Conservation (phyloP, 768 basidiomycete genomes). For the Polyporus arcularius region DNA sequence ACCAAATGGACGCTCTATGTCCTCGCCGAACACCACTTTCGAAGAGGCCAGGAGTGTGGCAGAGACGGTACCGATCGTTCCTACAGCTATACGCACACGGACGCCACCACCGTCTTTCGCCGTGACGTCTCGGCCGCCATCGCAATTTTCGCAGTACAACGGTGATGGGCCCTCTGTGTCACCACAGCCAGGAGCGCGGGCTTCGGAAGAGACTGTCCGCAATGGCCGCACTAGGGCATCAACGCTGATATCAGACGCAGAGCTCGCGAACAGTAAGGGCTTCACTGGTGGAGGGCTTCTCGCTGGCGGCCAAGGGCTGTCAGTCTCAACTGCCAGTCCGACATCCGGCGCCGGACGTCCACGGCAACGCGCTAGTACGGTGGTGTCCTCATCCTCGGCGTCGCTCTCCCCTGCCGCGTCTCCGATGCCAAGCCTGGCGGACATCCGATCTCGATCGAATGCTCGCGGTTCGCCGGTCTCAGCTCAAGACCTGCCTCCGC, state of each 20-base stretch:
- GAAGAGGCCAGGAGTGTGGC: conserved; percentile 20
- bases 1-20: conserved; percentile 24
- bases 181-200: neutral
- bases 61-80: conserved; percentile 32
- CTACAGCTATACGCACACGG: conserved; percentile 34
- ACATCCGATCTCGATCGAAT: neutral
- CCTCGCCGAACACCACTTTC: conserved; percentile 31
- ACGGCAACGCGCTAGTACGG: conserved; percentile 14
- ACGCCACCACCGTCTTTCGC: conserved; percentile 34
- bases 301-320: conserved; percentile 4
- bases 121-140: conserved; percentile 37
- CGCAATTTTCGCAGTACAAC: conserved; percentile 26
- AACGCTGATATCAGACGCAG: conserved; percentile 21
- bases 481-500: conserved; percentile 5
- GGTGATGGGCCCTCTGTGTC: neutral
- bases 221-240: conserved; percentile 10
- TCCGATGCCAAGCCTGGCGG: conserved; percentile 8
- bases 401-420: conserved; percentile 6
- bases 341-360: neutral
- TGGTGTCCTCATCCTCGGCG: conserved; percentile 9
- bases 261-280: conserved; percentile 15
- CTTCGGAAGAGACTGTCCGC: conserved; percentile 11
- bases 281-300: conserved; percentile 30
- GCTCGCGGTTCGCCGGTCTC: neutral
- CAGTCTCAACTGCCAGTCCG: neutral